Evolutionary conservation across 495 filamentous ascomycete genomes (phyloP).

Genomic region (Haplographium delicatum): DNA sequence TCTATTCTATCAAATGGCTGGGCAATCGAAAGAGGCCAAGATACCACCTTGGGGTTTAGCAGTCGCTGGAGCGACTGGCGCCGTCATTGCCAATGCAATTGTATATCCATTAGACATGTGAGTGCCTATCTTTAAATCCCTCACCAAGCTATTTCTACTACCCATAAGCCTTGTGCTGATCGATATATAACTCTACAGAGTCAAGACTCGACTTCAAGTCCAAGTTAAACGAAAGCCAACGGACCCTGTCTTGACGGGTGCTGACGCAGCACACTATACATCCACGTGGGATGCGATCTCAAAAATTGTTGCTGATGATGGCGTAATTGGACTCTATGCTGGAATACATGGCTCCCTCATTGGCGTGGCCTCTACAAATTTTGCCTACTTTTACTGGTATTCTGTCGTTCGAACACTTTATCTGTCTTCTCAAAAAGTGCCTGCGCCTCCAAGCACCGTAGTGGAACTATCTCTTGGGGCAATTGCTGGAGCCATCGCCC

Average conservation of each 20-base stretch:
- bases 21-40: constrained; percentile 68
- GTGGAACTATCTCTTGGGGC: constrained; percentile 85
- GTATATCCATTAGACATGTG: constrained; percentile 98
- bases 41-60: constrained; percentile 93
- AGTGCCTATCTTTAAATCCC: no score
- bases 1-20: no score
- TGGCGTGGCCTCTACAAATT: constrained; percentile 95
- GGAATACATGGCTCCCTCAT: constrained; percentile 82
- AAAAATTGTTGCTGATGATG: constrained; percentile 81
- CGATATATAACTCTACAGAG: no score
- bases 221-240: constrained; percentile 70
- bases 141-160: no score
- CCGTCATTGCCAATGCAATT: constrained; percentile 89
- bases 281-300: constrained; percentile 82
- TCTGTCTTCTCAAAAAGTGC: constrained; percentile 56
- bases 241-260: constrained; percentile 28
- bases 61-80: constrained; percentile 87
- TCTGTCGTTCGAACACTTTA: constrained; percentile 81
- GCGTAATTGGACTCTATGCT: constrained; percentile 76
- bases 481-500: constrained; percentile 82
- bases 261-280: constrained; percentile 64
- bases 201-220: constrained; percentile 96
- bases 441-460: constrained; percentile 69
- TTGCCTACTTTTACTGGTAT: constrained; percentile 99
- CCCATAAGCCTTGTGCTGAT: no score